Evolutionary conservation across 1,284 basidiomycete species (phyloP).

Genomic region (Ceratobasidium sp.): DNA sequence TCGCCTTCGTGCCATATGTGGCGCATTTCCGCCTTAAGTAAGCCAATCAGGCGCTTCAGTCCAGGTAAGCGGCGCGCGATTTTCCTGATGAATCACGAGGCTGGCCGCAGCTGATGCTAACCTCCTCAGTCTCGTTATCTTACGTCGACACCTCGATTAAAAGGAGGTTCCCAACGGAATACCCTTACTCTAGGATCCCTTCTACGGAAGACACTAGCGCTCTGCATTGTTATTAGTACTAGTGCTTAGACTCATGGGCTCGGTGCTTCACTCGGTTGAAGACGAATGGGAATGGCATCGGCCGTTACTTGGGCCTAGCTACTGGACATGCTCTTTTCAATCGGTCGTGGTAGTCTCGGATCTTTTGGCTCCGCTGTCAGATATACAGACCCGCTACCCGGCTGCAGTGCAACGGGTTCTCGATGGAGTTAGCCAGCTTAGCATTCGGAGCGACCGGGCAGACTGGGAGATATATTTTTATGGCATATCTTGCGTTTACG

Average conservation of each 20-base stretch:
- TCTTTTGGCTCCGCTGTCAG: neutral
- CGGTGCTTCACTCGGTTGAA: neutral
- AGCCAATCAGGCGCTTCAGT: too few relatives aligned
- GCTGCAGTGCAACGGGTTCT: slow-evolving; percentile 14
- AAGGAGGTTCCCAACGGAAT: too few relatives aligned
- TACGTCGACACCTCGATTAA: too few relatives aligned
- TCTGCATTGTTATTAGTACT: too few relatives aligned
- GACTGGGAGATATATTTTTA: slow-evolving; percentile 25
- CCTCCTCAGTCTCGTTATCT: too few relatives aligned
- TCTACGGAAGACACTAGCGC: too few relatives aligned
- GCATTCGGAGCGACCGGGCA: neutral
- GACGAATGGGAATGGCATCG: slow-evolving; percentile 19
- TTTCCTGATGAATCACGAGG: too few relatives aligned
- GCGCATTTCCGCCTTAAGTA: too few relatives aligned
- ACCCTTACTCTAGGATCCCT: too few relatives aligned
- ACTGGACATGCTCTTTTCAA: neutral
- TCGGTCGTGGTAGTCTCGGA: neutral
- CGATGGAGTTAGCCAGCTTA: slow-evolving; percentile 1
- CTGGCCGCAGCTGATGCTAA: too few relatives aligned
- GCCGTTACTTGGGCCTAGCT: slow-evolving; percentile 16
- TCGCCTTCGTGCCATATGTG: too few relatives aligned
- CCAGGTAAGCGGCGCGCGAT: too few relatives aligned
- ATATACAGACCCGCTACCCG: slow-evolving; percentile 17
- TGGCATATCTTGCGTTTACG: slow-evolving; percentile 17
- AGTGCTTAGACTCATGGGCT: neutral